Base-by-base conservation (phyloP, 306 rosid genomes). In the Styphnolobium japonicum region DNA sequence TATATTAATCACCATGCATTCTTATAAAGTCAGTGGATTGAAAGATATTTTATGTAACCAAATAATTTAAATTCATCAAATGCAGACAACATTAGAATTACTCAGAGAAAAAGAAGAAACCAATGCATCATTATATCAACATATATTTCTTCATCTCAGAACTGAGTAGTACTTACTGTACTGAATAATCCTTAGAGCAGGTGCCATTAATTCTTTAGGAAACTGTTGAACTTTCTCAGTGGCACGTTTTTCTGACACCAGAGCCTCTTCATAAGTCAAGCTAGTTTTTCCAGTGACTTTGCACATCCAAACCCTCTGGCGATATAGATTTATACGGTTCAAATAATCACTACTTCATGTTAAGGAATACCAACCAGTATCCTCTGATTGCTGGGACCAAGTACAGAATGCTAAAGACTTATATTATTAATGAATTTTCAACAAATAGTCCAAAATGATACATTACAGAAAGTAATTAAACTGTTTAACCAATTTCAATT, bases 261-360 rank as follows among this genome's bases (percentile, higher is more conserved):
- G 63, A 73, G 92, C 92, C 85, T 88, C 92, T 73, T 92, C 97
- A 67, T 77, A 92, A 19, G 94, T 88, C 86, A 95, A 31, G 87
- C 80, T 91, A 61, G 85, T 86, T 85, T 93, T 95, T 81, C 98
- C 94, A 37, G 96, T 88, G 77, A 87, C 88, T 82, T 93, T 93
- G 62, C 98, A 95, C 78, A 67, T 84, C 99, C 99, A 95, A 76
- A 91, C 58, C 86, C 99, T 91, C 83, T 77, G 94, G 49, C 98
- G 93, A 77, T 95, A 95, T 27, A 89, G 68, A 83, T 93, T 92
- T 75, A 91, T 81, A 76, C 83, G 85, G 57, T 85, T 87, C 88
- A 95, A 63, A 86, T 95, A 95, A 68, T 90, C 92, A 71, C 98
- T 95, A 82, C 29, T 79, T 70, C 67, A 91, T 5, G 87, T 81